phyloP scores from a whole-genome alignment of 2,329 filamentous ascomycete species.

The Venturiaceae sp. region DNA sequence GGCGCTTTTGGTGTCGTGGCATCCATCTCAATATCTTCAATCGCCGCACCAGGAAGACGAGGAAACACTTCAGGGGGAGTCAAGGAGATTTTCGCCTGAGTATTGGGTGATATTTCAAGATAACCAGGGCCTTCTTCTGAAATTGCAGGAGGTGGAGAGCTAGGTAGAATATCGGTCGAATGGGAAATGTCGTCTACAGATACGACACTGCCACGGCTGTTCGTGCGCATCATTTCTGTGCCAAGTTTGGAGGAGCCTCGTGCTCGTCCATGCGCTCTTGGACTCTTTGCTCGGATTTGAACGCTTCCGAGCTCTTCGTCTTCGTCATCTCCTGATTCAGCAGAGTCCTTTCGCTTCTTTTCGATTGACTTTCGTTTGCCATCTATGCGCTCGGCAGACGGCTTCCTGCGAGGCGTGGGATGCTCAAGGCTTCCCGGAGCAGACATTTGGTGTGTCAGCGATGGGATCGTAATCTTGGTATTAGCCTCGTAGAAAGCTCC shows the following conservation, averaged over 20 bases:
- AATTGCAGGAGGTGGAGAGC: constrained; percentile 30
- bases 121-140: constrained; percentile 19
- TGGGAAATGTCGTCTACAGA: constrained; percentile 34
- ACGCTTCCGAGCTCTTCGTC: constrained; percentile 73
- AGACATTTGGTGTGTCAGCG: constrained; percentile 37
- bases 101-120: constrained; percentile 16
- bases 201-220: constrained; percentile 73
- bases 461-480: constrained; percentile 10
- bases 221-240: constrained; percentile 96
- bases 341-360: constrained; percentile 61
- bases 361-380: constrained; percentile 73
- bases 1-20: constrained; percentile 8
- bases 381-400: constrained; percentile 65
- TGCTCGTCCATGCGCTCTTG: constrained; percentile 32
- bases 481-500: background rate
- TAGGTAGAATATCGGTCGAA: constrained; percentile 20
- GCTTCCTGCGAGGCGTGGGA: constrained; percentile 25
- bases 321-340: constrained; percentile 88
- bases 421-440: constrained; percentile 47
- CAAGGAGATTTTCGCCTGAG: constrained; percentile 10
- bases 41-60: constrained; percentile 29
- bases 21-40: constrained; percentile 28
- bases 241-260: constrained; percentile 66
- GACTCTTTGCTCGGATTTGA: constrained; percentile 40
- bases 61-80: constrained; percentile 37